Conservation (phyloP, 176 grass and related monocot species). For the Triticum turgidum region DNA sequence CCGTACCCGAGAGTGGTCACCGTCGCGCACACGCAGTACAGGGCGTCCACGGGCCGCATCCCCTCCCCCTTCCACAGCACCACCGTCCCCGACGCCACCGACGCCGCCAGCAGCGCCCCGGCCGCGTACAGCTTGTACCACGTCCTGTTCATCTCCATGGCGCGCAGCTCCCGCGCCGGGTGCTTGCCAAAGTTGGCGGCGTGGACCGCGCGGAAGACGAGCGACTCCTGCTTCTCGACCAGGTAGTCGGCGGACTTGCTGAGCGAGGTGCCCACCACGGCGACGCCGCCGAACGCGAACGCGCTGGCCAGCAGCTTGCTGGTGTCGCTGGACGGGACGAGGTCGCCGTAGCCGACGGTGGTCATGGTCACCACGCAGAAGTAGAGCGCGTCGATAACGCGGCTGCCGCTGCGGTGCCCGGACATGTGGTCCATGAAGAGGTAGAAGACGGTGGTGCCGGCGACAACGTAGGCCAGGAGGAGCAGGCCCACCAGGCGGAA, state of each 20-base stretch:
- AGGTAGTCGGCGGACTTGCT: constrained; percentile 60
- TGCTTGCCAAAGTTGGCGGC: background rate
- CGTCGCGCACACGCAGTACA: constrained; percentile 64
- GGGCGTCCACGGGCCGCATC: constrained; percentile 44
- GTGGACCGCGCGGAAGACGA: constrained; percentile 23
- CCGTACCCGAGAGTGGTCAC: constrained; percentile 79
- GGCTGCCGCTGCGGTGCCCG: constrained; percentile 38
- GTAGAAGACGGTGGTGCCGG: constrained; percentile 49
- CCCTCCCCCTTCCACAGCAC: constrained; percentile 43
- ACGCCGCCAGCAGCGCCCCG: background rate
- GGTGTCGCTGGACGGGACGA: constrained; percentile 42
- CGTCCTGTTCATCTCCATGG: constrained; percentile 44
- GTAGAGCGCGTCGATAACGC: constrained; percentile 49
- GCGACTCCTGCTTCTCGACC: constrained; percentile 67
- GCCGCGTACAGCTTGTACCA: constrained; percentile 46
- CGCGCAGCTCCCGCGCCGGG: constrained; percentile 43
- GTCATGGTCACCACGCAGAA: constrained; percentile 96
- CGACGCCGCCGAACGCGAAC: constrained; percentile 57
- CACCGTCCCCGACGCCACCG: constrained; percentile 35
- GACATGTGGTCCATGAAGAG: constrained; percentile 46
- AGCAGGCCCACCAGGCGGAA: constrained; percentile 44
- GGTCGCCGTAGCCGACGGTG: constrained; percentile 95
- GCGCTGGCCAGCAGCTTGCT: constrained; percentile 51
- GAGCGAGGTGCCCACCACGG: constrained; percentile 49
- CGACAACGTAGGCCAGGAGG: constrained; percentile 50